Percentiles rank a stretch among this genome's conserved stretches.
phyloP scores from a whole-genome alignment of 2,329 filamentous ascomycete genomes.

The Xylaria sp. region DNA sequence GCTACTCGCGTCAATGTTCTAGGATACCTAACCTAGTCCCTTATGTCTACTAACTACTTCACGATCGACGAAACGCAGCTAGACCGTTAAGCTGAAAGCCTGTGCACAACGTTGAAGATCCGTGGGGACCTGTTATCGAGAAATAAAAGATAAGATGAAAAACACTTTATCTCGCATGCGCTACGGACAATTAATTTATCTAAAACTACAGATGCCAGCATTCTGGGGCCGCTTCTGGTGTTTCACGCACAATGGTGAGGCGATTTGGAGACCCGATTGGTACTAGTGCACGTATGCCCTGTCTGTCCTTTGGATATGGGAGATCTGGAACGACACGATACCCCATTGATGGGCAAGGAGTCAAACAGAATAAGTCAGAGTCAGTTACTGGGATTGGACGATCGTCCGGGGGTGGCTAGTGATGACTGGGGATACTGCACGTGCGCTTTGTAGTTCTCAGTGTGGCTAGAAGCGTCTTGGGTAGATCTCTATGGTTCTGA shows the following conservation, averaged over 20 bases:
- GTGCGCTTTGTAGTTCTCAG: neutral
- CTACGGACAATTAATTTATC: neutral
- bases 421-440: neutral
- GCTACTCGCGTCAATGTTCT: neutral
- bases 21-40: neutral
- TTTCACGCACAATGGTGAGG: neutral
- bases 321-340: neutral
- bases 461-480: neutral
- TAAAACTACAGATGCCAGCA: neutral
- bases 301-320: neutral
- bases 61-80: neutral
- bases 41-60: too few relatives aligned
- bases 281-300: neutral
- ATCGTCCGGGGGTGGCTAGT: conserved; percentile 21
- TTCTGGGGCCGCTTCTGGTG: neutral
- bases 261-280: neutral
- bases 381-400: conserved; percentile 3
- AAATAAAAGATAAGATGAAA: neutral
- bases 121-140: neutral
- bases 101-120: neutral
- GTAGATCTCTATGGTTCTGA: conserved; percentile 7
- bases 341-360: neutral
- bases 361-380: neutral
- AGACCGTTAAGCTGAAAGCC: neutral
- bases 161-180: neutral